Percentiles rank a stretch among this genome's conserved stretches.
Evolutionary conservation across 176 grass and related monocot species (phyloP).

Genomic region (Oropetium thomaeum): DNA sequence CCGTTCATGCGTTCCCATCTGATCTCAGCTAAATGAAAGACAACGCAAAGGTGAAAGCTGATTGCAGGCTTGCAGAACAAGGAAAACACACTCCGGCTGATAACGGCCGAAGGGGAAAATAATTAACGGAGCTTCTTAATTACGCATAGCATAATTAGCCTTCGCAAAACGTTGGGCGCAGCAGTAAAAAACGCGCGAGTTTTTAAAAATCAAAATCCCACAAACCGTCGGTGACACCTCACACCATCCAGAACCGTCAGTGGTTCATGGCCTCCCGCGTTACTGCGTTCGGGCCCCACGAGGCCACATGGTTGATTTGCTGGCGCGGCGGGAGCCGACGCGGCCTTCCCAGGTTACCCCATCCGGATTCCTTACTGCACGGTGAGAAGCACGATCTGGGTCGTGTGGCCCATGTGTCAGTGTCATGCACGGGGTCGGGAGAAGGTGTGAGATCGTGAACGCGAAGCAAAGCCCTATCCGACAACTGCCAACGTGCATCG

Average conservation of each 20-base stretch:
- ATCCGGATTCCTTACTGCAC: not conserved
- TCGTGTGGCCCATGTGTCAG: conserved; percentile 17
- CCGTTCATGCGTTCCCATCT: not conserved
- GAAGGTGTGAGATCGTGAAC: not conserved
- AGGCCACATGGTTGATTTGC: not conserved
- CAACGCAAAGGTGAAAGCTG: not conserved
- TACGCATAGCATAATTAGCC: not conserved
- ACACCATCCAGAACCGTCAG: not conserved
- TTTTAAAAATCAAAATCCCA: not conserved
- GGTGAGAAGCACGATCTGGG: not conserved
- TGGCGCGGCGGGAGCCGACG: not conserved
- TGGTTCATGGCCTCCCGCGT: not conserved
- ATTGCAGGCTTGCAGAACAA: not conserved
- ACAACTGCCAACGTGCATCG: not conserved
- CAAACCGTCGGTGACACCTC: not conserved
- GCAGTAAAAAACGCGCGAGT: not conserved
- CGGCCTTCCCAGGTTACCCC: not conserved
- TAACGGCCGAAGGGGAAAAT: not conserved
- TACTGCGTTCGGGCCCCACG: not conserved
- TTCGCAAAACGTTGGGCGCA: not conserved
- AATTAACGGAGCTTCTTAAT: not conserved
- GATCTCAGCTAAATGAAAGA: not conserved
- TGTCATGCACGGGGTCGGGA: not conserved
- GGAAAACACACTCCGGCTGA: not conserved
- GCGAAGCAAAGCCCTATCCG: conserved; percentile 25